Percentiles rank a stretch among this genome's conserved stretches.
Conservation (phyloP, 2,329 filamentous ascomycete genomes). For the Clonostachys sp. region DNA sequence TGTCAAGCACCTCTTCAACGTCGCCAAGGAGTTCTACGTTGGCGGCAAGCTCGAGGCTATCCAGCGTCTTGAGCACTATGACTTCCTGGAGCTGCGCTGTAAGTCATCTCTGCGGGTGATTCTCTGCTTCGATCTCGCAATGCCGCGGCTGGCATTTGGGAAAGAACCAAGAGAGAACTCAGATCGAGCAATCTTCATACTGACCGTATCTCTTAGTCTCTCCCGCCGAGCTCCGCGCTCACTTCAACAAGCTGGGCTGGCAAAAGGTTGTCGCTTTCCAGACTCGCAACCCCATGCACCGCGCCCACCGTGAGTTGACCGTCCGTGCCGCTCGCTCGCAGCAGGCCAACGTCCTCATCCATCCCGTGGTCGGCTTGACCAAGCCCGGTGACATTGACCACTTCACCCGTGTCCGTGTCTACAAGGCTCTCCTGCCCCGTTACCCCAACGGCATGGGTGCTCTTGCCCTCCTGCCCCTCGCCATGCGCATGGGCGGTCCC, state of each 20-base stretch:
- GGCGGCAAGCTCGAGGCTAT: slow-evolving; percentile 95
- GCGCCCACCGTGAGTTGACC: slow-evolving; percentile 94
- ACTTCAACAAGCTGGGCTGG: slow-evolving; percentile 99
- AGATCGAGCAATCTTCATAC: not conserved
- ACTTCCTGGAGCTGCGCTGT: slow-evolving; percentile 96
- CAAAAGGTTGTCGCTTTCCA: slow-evolving; percentile 97
- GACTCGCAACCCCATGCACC: slow-evolving; percentile 98
- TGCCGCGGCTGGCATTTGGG: too few species aligned
- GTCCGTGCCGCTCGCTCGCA: slow-evolving; percentile 93
- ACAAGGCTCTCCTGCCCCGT: slow-evolving; percentile 91
- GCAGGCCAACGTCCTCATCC: slow-evolving; percentile 98
- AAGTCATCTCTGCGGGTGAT: slow-evolving; percentile 26
- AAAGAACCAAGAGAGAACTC: not conserved
- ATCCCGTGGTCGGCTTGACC: slow-evolving; percentile 96
- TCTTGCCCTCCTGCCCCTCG: slow-evolving; percentile 87
- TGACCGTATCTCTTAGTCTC: slow-evolving; percentile 55
- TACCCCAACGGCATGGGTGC: slow-evolving; percentile 99
- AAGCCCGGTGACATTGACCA: slow-evolving; percentile 99
- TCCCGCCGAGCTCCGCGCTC: slow-evolving; percentile 86
- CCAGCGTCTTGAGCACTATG: slow-evolving; percentile 95
- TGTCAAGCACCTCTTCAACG: slow-evolving; percentile 81
- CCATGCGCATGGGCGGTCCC: slow-evolving; percentile 98
- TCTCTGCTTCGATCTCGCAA: too few species aligned
- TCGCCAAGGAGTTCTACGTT: slow-evolving; percentile 82
- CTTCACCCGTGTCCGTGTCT: slow-evolving; percentile 98